Evolutionary conservation across 169 alveolate genomes (phyloP), one percentile per base, ranked within the genome.

Genomic region (Toxoplasma gondii): DNA sequence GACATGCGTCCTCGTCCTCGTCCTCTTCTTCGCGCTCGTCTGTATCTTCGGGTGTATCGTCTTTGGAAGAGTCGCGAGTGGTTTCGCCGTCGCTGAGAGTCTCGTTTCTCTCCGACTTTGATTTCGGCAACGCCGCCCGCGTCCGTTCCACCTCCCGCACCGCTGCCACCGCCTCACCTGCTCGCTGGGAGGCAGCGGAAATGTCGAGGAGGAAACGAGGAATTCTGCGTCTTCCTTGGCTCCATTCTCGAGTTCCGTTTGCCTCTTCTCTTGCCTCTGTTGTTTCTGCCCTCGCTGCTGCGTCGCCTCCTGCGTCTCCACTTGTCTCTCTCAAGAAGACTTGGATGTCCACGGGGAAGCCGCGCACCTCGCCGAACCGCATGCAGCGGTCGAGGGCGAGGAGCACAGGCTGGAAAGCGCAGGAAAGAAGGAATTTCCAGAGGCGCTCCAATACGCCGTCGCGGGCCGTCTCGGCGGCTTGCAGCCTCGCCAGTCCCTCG

Each of bases 401-500:
- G 41, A 82, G 90, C 53, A 82, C 22, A 41, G 90, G 90, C 17
- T 49, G 54, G 90, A 22, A 39, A 5, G 90, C 67, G 24, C 5
- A 31, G 41, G 22, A 43, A 10, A 82, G 90, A 17, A 82, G 41
- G 67, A 39, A 82, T 22, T 49, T 17, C 90, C 90, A 82, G 38
- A 82, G 19, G 41, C 64, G 90, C 67, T 82, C 54, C 27, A 82
- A 67, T 7, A 43, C 38, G 54, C 34, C n/a, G 64, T 82, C 67
- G n/a, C 90, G 54, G 22, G 22, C 38, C 90, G 29, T 38, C 41
- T 82, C 90, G n/a, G 90, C 90, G 41, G 12, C 41, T 67, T 82
- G 90, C 44, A 82, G 64, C 43, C 5, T 38, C 90, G 9, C 67
- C 39, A 82, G 67, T 9, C 84, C 84, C 43, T 74, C 84, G 84